Evolutionary conservation across 2,329 filamentous ascomycete species (phyloP).

Genomic region (Talaromyces albobiverticillius): DNA sequence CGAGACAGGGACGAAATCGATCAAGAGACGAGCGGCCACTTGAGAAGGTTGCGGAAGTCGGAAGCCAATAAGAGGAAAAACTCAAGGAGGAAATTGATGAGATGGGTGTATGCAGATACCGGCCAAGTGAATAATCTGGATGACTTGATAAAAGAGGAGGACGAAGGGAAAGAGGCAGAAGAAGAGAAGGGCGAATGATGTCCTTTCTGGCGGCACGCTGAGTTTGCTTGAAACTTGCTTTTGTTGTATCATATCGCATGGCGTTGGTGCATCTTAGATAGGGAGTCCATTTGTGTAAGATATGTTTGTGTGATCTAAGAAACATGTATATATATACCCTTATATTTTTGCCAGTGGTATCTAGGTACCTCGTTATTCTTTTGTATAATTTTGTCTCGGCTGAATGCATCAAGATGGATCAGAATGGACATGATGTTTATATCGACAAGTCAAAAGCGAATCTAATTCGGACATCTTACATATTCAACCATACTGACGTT

Average conservation of each 20-base stretch:
- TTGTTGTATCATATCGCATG: too few species aligned
- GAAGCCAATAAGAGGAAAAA: constrained; percentile 6
- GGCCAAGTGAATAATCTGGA: background rate
- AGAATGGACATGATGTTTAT: too few species aligned
- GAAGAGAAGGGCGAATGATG: background rate
- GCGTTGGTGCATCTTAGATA: too few species aligned
- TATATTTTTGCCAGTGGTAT: too few species aligned
- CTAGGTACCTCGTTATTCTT: too few species aligned
- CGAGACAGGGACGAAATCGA: constrained; percentile 30
- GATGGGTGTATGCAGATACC: constrained; percentile 4
- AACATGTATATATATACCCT: background rate
- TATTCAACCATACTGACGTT: too few species aligned
- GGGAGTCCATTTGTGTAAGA: background rate
- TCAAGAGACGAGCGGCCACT: constrained; percentile 31
- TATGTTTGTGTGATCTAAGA: background rate
- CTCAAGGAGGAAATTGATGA: constrained; percentile 6
- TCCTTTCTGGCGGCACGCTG: too few species aligned
- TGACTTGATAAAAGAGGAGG: constrained; percentile 2
- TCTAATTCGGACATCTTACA: background rate
- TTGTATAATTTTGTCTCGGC: background rate
- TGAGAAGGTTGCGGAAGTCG: constrained; percentile 12
- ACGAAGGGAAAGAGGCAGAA: background rate
- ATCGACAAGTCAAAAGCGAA: too few species aligned
- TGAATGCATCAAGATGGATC: background rate
- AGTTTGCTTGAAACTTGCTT: too few species aligned